Evolutionary conservation across 441 rosid species (phyloP).

Genomic region (Gossypium laxum): DNA sequence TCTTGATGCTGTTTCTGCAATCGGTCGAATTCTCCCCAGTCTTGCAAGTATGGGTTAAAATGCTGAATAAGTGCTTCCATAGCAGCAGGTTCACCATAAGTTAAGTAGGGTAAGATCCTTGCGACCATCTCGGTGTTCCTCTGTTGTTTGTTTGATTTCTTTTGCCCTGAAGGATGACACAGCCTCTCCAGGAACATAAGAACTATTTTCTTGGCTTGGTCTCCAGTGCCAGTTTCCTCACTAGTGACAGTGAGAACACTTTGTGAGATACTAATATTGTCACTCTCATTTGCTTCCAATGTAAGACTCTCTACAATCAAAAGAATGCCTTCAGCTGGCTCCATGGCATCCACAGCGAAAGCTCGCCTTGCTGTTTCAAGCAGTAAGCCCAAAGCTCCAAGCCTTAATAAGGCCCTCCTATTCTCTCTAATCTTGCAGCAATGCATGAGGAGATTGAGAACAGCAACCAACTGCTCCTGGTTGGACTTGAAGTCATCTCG

Average conservation of each 20-base stretch:
- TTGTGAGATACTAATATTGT: slow-evolving; percentile 69
- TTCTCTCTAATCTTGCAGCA: slow-evolving; percentile 98
- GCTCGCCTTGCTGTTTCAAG: slow-evolving; percentile 99
- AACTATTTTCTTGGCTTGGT: slow-evolving; percentile 98
- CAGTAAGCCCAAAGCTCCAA: slow-evolving; percentile 91
- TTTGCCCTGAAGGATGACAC: slow-evolving; percentile 77
- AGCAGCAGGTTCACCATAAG: slow-evolving; percentile 99
- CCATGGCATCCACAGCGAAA: slow-evolving; percentile 98
- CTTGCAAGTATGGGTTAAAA: slow-evolving; percentile 74
- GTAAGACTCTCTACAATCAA: slow-evolving; percentile 96
- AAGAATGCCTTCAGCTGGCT: slow-evolving; percentile 99
- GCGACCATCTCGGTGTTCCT: slow-evolving; percentile 99
- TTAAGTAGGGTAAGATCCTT: slow-evolving; percentile 93
- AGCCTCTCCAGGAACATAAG: slow-evolving; percentile 95
- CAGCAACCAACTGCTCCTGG: slow-evolving; percentile 91
- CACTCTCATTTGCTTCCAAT: slow-evolving; percentile 94
- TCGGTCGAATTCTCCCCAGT: slow-evolving; percentile 82
- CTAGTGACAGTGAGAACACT: slow-evolving; percentile 75
- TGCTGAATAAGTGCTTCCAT: slow-evolving; percentile 97
- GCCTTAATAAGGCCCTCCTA: slow-evolving; percentile 70
- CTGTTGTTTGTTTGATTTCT: slow-evolving; percentile 96
- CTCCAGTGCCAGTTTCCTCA: slow-evolving; percentile 85
- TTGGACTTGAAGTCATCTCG: slow-evolving; percentile 93
- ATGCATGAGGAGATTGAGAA: slow-evolving; percentile 91
- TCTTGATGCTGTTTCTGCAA: slow-evolving; percentile 74